Evolutionary conservation across 129 eudicot genomes (phyloP), one percentile per base, ranked within the genome.

Genomic region (Saposhnikovia divaricata): DNA sequence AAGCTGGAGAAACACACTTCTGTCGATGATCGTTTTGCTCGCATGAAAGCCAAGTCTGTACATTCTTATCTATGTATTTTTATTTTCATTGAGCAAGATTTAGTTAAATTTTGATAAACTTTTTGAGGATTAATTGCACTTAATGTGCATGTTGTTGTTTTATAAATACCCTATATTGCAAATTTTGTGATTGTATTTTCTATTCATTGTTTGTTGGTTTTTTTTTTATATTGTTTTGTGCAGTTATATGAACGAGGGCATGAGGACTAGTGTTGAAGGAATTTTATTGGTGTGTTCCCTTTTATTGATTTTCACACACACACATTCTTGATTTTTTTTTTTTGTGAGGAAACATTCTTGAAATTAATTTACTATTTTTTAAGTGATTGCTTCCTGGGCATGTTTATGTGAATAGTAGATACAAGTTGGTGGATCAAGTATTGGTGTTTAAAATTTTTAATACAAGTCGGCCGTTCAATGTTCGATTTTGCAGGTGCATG

Each of bases 191-290:
- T 82, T 66, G 50, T 78, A 72, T 79, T 50, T 28, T 74, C 19
- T 3, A 2, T 38, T 23, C 18, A 4, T 21, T 19, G 3, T 18
- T 72, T 72, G 5, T 37, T n/a, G 7, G 3, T 28, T 37, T 11
- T 75, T 11, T 75, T 53, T 51, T 34, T 34, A 25, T 31, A 18
- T 53, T 51, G 43, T 39, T 76, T 76, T 79, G 81, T 85, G 86
- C 87, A 92, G 96, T 75, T 90, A 92, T 77, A 86, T 84, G 90
- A 92, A 85, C 80, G 96, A 90, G 79, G 97, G 97, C 79, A 92
- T 88, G 96, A 90, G 96, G 89, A 92, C 96, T 10, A 92, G 93
- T 73, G 96, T 92, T 37, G 97, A 88, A 85, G 97, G 91, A 55
- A 92, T 92, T 76, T 75, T 92, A 81, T 61, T 90, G 97, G 97